phyloP scores from a whole-genome alignment of 495 filamentous ascomycete genomes.

The Daldinia loculata region DNA sequence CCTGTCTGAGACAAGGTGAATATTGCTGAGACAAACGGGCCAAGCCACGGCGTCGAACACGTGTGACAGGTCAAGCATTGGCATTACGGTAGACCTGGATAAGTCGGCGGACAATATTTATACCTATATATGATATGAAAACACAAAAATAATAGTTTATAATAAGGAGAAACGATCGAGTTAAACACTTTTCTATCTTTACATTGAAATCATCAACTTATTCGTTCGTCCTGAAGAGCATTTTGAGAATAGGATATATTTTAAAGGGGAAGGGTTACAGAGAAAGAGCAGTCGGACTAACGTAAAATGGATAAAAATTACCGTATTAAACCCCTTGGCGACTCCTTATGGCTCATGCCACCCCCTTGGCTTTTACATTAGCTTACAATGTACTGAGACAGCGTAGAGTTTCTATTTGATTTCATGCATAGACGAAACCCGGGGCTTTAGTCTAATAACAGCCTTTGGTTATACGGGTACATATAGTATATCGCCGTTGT shows the following conservation, averaged over 20 bases:
- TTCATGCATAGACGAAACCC: neutral
- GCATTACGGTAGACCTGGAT: neutral
- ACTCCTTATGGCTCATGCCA: conserved; percentile 27
- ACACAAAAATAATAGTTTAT: neutral
- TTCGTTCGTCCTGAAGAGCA: neutral
- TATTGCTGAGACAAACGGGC: conserved; percentile 19
- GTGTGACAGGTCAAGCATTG: conserved; percentile 10
- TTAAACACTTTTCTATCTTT: neutral
- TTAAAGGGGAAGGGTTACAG: neutral
- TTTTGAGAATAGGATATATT: neutral
- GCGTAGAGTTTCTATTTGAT: neutral
- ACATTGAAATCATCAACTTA: neutral
- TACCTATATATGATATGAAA: too few species aligned
- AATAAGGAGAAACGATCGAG: neutral
- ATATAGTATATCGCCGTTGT: neutral
- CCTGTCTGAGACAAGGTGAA: conserved; percentile 20
- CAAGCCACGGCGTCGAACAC: conserved; percentile 11
- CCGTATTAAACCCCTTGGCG: conserved; percentile 13
- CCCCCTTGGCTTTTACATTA: neutral
- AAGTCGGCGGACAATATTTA: neutral
- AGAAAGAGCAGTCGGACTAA: neutral
- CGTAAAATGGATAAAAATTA: conserved; percentile 13
- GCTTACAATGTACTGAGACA: neutral
- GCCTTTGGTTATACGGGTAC: neutral
- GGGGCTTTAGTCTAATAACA: neutral